Conservation (phyloP, 2,329 filamentous ascomycete genomes). For the Aspergillus japonicus region DNA sequence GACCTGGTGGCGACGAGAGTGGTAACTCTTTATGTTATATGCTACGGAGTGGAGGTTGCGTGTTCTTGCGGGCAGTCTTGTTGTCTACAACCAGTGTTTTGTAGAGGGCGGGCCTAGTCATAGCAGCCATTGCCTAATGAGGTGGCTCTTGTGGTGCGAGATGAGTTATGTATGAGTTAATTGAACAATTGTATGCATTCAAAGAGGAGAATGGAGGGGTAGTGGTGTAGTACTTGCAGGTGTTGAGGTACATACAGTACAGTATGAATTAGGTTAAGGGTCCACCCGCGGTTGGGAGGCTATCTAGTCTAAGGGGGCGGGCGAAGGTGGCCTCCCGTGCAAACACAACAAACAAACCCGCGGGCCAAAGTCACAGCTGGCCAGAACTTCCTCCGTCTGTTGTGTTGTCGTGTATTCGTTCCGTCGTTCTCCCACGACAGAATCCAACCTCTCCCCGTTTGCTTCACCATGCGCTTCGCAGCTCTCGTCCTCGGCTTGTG, state of each 20-base stretch:
- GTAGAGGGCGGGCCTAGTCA: constrained; percentile 4
- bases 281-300: neutral
- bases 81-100: neutral
- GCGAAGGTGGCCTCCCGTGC: constrained; percentile 16
- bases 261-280: neutral
- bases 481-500: constrained; percentile 65
- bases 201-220: neutral
- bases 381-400: constrained; percentile 30
- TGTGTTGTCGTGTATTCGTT: constrained; percentile 18
- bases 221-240: too few relatives aligned
- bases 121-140: neutral
- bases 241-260: too few relatives aligned
- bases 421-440: constrained; percentile 14
- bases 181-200: neutral
- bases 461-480: constrained; percentile 61
- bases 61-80: neutral
- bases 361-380: constrained; percentile 30
- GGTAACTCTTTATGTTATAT: constrained; percentile 5
- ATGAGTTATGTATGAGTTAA: constrained; percentile 4
- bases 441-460: constrained; percentile 3
- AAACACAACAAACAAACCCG: constrained; percentile 35
- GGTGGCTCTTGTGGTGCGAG: neutral
- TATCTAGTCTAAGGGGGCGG: neutral
- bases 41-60: neutral
- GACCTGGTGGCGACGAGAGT: constrained; percentile 4